A percentile compares a stretch with the other conserved stretches of the same genome.
phyloP scores from a whole-genome alignment of 179 eudicot genomes.

The Sideroxylon spinosum region DNA sequence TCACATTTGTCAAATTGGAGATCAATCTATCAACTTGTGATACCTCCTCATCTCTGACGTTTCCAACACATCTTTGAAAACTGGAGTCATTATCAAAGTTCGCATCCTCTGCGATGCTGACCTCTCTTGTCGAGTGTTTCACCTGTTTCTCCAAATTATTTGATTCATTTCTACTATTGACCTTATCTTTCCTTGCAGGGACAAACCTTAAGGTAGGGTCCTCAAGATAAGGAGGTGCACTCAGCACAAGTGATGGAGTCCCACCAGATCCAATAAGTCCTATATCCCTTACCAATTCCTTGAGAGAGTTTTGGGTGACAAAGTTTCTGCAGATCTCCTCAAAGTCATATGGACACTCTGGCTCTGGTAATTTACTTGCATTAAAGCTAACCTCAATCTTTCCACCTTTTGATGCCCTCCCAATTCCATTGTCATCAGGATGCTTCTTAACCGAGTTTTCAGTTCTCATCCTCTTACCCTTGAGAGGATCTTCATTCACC shows the following conservation, averaged over 20 bases:
- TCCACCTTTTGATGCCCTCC: constrained; percentile 28
- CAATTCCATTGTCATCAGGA: constrained; percentile 19
- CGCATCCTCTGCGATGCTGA: constrained; percentile 12
- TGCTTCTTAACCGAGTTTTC: constrained; percentile 25
- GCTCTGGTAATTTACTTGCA: constrained; percentile 28
- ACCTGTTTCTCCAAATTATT: constrained; percentile 21
- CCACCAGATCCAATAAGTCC: constrained; percentile 70
- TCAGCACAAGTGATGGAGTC: constrained; percentile 45
- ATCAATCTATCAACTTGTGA: constrained; percentile 17
- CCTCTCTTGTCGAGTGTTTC: constrained; percentile 12
- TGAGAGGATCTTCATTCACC: constrained; percentile 29
- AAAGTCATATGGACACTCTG: constrained; percentile 53
- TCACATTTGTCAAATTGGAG: constrained; percentile 8
- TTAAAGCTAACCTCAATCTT: constrained; percentile 26
- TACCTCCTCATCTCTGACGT: constrained; percentile 19
- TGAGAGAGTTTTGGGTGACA: constrained; percentile 51
- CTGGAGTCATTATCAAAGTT: neutral
- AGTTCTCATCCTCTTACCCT: constrained; percentile 23
- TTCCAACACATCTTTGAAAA: constrained; percentile 15
- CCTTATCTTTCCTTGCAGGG: constrained; percentile 23
- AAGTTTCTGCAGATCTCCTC: constrained; percentile 69
- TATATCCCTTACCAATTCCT: constrained; percentile 57
- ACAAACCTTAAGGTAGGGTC: constrained; percentile 42
- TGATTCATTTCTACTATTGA: constrained; percentile 11
- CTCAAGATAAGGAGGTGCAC: constrained; percentile 34